Conservation (phyloP, 371 early-diverging fungal genomes). For the Rhizopus arrhizus region DNA sequence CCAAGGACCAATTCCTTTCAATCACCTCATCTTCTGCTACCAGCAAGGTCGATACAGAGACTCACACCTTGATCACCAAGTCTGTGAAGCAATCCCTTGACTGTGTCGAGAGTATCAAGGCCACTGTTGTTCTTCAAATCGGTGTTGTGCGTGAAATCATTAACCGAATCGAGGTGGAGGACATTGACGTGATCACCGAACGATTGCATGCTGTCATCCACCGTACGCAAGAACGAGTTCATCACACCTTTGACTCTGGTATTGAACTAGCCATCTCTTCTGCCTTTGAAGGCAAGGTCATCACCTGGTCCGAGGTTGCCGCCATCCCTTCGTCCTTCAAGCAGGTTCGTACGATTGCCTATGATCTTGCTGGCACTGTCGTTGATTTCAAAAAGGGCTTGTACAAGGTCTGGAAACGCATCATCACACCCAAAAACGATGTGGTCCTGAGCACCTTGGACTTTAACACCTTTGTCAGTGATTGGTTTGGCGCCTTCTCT, state of each 20-base stretch:
- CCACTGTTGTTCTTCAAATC: slow-evolving; percentile 28
- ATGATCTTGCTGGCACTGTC: slow-evolving; percentile 43
- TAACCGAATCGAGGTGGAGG: slow-evolving; percentile 31
- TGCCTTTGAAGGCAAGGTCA: slow-evolving; percentile 47
- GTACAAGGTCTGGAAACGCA: slow-evolving; percentile 27
- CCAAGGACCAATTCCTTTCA: slow-evolving; percentile 20
- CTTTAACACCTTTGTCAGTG: slow-evolving; percentile 27
- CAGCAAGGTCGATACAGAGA: slow-evolving; percentile 15
- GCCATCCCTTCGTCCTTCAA: slow-evolving; percentile 37
- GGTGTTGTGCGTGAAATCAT: slow-evolving; percentile 34
- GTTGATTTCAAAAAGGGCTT: slow-evolving; percentile 34
- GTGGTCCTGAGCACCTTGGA: slow-evolving; percentile 25
- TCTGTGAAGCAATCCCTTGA: slow-evolving; percentile 42
- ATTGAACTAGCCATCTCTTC: slow-evolving; percentile 33
- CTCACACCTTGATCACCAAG: slow-evolving; percentile 21
- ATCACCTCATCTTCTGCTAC: slow-evolving; percentile 22
- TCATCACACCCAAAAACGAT: slow-evolving; percentile 29
- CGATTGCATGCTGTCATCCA: slow-evolving; percentile 22
- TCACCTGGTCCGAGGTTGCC: slow-evolving; percentile 44
- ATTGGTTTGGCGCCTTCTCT: slow-evolving; percentile 34
- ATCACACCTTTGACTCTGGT: slow-evolving; percentile 36
- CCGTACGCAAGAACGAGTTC: slow-evolving; percentile 35
- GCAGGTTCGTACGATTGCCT: slow-evolving; percentile 37
- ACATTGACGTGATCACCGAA: slow-evolving; percentile 26
- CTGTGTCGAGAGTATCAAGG: slow-evolving; percentile 35